Base-by-base conservation (phyloP, 345 rosid genomes). In the Turritis glabra region DNA sequence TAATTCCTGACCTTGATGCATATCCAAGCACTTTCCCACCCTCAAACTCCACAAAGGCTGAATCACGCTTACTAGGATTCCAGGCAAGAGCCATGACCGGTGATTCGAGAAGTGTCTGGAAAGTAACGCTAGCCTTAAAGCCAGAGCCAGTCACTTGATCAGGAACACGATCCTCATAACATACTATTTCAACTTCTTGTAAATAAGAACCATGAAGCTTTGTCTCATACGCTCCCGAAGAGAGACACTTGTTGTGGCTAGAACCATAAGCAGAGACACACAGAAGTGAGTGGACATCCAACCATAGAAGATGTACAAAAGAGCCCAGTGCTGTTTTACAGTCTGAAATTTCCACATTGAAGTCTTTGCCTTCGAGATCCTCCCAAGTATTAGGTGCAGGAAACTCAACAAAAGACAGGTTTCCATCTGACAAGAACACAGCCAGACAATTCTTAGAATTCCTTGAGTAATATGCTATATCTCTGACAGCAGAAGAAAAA, bases 11-110 rank as follows among this genome's bases (percentile, higher is more conserved):
- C 60, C 78, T 82, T 51, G 91, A 81, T 15, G 82, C 55, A 73
- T 90, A 90, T 69, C 82, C 85, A 38, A 64, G 55, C 56, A 89
- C 69, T 69, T 81, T 85, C 67, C 99, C 99, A 74, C 92, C 92
- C 67, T 85, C 87, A 84, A 87, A 86, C 84, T 95, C 97, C 69
- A 92, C 78, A 81, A 87, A 85, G 69, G 97, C 90, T 14, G 97
- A 88, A 69, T 56, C 72, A 46, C 38, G 82, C 81, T 82, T 85
- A 60, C 81, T 80, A 80, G 92, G 92, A 79, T 85, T 84, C 40
- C 88, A 78, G 73, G 85, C 79, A 71, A 92, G 82, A 47, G 86
- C 87, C 69, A 85, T 73, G 64, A 82, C 89, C 38, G 73, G 77
- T 48, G 81, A 77, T 67, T 89, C 96, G 30, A 91, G 80, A 74